phyloP scores from a whole-genome alignment of 2,329 filamentous ascomycete species.

The Fusarium papillatum region DNA sequence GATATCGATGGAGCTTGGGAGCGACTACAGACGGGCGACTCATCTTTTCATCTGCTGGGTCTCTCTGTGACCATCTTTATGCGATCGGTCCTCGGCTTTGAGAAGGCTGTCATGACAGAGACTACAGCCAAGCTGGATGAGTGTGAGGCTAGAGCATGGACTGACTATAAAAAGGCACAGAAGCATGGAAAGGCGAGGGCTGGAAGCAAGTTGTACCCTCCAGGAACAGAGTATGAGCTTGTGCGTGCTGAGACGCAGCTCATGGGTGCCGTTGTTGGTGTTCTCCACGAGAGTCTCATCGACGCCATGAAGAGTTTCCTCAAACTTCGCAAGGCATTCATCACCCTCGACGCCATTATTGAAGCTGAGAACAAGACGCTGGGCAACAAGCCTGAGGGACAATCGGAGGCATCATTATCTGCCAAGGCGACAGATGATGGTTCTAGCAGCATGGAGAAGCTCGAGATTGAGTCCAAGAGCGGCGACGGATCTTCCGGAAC shows the following conservation, averaged over 20 bases:
- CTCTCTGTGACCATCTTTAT: conserved; percentile 88
- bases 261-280: conserved; percentile 89
- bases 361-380: conserved; percentile 74
- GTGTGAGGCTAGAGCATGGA: conserved; percentile 82
- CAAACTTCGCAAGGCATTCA: conserved; percentile 89
- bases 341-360: conserved; percentile 84
- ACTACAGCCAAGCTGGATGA: conserved; percentile 79
- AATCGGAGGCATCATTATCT: conserved; percentile 12
- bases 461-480: conserved; percentile 39
- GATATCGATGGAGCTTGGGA: conserved; percentile 88
- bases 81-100: conserved; percentile 88
- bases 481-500: conserved; percentile 57
- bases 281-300: conserved; percentile 92
- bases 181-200: conserved; percentile 63
- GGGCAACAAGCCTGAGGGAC: conserved; percentile 17
- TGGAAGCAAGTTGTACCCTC: conserved; percentile 74
- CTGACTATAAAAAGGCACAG: conserved; percentile 82
- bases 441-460: conserved; percentile 50
- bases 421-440: conserved; percentile 39
- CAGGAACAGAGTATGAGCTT: conserved; percentile 89
- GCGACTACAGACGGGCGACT: conserved; percentile 78
- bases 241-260: conserved; percentile 89
- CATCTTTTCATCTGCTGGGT: conserved; percentile 91
- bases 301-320: conserved; percentile 95
- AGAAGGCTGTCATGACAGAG: conserved; percentile 91